Percentiles rank a stretch among this genome's conserved stretches.
phyloP scores from a whole-genome alignment of 1,284 basidiomycete species.

The Ceratobasidium sp. region DNA sequence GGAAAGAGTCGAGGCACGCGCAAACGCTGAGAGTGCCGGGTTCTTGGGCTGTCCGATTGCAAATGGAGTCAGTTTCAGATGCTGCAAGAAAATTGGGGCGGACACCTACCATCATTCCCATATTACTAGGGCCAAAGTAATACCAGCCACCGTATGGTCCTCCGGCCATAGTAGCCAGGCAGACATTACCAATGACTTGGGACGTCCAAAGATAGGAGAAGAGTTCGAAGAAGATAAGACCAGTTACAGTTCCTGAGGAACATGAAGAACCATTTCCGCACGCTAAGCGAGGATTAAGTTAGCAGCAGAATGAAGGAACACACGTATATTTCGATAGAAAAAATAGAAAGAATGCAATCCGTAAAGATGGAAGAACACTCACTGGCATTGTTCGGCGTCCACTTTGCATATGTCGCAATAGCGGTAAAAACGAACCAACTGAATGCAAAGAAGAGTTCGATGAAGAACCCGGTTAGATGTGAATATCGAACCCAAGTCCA shows the following conservation, averaged over 20 bases:
- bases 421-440: conserved; percentile 77
- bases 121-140: conserved; percentile 72
- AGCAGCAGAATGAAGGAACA: background rate
- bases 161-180: conserved; percentile 82
- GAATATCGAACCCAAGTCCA: conserved; percentile 39
- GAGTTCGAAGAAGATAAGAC: conserved; percentile 79
- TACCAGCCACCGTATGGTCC: conserved; percentile 76
- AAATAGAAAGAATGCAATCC: background rate
- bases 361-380: conserved; percentile 44
- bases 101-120: conserved; percentile 66
- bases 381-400: conserved; percentile 80
- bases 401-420: conserved; percentile 79
- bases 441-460: background rate
- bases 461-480: background rate
- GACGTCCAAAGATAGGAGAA: conserved; percentile 89
- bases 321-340: conserved; percentile 11
- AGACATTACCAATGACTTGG: conserved; percentile 81
- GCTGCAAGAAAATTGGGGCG: background rate
- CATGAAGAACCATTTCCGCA: conserved; percentile 60
- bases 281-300: conserved; percentile 48
- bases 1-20: conserved; percentile 83
- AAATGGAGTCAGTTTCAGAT: background rate
- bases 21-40: conserved; percentile 76
- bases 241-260: conserved; percentile 66
- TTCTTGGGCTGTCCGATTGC: conserved; percentile 66